Percentiles rank a stretch among this genome's conserved stretches.
These are phyloP conservation scores for Helianthus annuus DNA, from an alignment of 129 eudicot genomes.

Conservation along the genomic window HanXRQr2.0-SUNRISE NC_035447.2:9745713-9746212, in stretches of 20 bases:
- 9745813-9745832: constrained; percentile 70
- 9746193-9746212: too few relatives aligned
- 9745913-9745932: constrained; percentile 40
- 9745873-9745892: constrained; percentile 67
- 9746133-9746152: too few relatives aligned
- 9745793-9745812: constrained; percentile 78
- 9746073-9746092: too few relatives aligned
- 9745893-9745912: constrained; percentile 54
- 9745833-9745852: constrained; percentile 62
- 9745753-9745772: constrained; percentile 70
- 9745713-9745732: constrained; percentile 70
- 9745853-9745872: constrained; percentile 60
- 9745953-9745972: constrained; percentile 64
- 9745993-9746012: not conserved
- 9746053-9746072: too few relatives aligned
- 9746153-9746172: too few relatives aligned
- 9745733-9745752: constrained; percentile 69
- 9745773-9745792: constrained; percentile 75
- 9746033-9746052: too few relatives aligned
- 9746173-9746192: too few relatives aligned
- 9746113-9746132: too few relatives aligned
- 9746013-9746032: too few relatives aligned
- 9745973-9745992: constrained; percentile 64
- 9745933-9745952: constrained; percentile 54
- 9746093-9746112: too few relatives aligned